Evolutionary conservation across 1,284 basidiomycete species (phyloP), one percentile per base, ranked within the genome.

Genomic region (Cutaneotrichosporon dermatis): DNA sequence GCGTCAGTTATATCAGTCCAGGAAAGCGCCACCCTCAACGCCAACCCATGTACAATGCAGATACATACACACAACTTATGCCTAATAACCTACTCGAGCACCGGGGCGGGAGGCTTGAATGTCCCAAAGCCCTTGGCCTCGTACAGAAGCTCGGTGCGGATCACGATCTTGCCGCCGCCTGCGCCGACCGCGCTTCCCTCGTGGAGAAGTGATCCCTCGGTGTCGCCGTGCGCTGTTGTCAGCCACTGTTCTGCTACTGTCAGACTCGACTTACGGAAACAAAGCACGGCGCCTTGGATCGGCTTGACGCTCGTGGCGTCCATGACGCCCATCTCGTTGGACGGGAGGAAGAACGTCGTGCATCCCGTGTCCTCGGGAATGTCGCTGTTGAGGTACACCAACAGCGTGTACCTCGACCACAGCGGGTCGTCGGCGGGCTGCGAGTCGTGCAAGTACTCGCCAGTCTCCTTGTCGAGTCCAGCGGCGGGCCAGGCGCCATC

Each of bases 401-500:
- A 78, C 59, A 84, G 75, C 5, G 83, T 84, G 57, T 82, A 79
- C 4, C 82, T 76, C 1, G 82, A 83, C 76, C 76, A 78, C 10
- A 78, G 67, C 3, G 76, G 76, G 61, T 78, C 76, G 42, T 73
- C 66, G 12, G 69, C 57, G 1, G 75, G 73, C 39, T 70, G 72
- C 15, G 74, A 76, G 62, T 84, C 83, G 76, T 84, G 83, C 49
- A 83, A 62, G 69, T 84, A 84, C 62, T 80, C 75, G 16, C 79
- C 77, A 3, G 81, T 80, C 10, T 69, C 70, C 0, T 79, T 69
- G 59, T 80, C 71, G 5, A 83, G 70, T 1, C 81, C 81, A 0
- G 81, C 82, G 1, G 81, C 79, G 33, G 83, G 83, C 83, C 83
- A 84, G 0, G 82, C 82, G 13, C 83, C 83, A 66, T 84, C 83